phyloP scores from a whole-genome alignment of 495 filamentous ascomycete genomes.

The Neurospora africana region DNA sequence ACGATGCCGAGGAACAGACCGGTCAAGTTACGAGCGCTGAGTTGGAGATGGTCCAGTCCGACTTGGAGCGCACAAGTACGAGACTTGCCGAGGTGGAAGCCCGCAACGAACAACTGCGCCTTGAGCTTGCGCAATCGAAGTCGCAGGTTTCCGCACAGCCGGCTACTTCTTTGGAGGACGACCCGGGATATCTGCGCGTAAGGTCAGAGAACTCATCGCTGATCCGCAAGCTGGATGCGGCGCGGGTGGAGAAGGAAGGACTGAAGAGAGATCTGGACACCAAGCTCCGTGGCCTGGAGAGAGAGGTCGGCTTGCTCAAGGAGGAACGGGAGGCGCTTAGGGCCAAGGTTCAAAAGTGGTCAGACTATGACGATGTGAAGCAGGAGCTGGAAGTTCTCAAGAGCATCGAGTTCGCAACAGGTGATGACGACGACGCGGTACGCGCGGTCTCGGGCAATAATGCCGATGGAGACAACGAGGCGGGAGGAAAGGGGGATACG shows the following conservation, averaged over 20 bases:
- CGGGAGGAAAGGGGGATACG: slow-evolving; percentile 55
- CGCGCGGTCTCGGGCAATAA: slow-evolving; percentile 24
- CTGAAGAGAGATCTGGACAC: slow-evolving; percentile 62
- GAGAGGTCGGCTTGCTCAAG: slow-evolving; percentile 54
- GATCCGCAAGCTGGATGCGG: slow-evolving; percentile 73
- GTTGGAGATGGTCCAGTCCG: slow-evolving; percentile 82
- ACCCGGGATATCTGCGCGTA: slow-evolving; percentile 73
- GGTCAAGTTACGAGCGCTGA: slow-evolving; percentile 73
- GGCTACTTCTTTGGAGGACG: slow-evolving; percentile 59
- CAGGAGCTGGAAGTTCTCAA: slow-evolving; percentile 93
- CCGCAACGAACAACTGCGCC: slow-evolving; percentile 82
- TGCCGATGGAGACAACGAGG: slow-evolving; percentile 41
- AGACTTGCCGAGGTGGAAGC: slow-evolving; percentile 86
- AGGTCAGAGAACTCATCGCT: slow-evolving; percentile 88
- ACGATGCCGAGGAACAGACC: slow-evolving; percentile 46
- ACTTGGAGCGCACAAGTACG: slow-evolving; percentile 80
- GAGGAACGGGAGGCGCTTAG: slow-evolving; percentile 62
- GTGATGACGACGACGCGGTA: slow-evolving; percentile 63
- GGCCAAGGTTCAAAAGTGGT: slow-evolving; percentile 73
- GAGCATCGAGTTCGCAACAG: slow-evolving; percentile 91
- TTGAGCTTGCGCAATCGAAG: slow-evolving; percentile 81
- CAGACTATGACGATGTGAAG: slow-evolving; percentile 93
- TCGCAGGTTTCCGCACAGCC: slow-evolving; percentile 57
- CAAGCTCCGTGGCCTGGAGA: slow-evolving; percentile 62
- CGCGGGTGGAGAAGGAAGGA: slow-evolving; percentile 69